Conservation (phyloP, 345 rosid species). For the Syzygium oleosum region DNA sequence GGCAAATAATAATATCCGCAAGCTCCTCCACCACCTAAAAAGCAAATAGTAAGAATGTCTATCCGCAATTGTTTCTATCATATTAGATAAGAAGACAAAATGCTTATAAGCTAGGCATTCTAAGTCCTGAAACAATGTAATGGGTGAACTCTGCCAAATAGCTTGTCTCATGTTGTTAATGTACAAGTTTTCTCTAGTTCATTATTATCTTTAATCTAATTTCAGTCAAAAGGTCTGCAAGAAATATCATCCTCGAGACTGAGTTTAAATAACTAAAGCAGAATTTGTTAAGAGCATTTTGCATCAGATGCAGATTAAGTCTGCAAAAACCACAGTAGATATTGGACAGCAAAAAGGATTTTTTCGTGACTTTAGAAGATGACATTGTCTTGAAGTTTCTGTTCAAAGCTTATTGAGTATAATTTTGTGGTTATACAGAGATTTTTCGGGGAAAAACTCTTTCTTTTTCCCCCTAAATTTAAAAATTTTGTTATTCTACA, state of each 20-base stretch:
- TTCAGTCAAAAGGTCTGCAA: background rate
- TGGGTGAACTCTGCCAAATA: background rate
- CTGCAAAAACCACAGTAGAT: background rate
- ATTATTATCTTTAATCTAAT: background rate
- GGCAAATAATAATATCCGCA: conserved; percentile 78
- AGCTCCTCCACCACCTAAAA: conserved; percentile 89
- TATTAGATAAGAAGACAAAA: background rate
- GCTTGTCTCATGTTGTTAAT: background rate
- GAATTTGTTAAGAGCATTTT: background rate
- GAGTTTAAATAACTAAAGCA: background rate
- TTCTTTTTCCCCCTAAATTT: background rate
- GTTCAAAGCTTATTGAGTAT: background rate
- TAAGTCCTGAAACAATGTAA: background rate
- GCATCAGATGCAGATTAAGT: background rate
- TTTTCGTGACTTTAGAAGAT: background rate
- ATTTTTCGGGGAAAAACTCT: background rate
- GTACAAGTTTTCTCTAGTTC: background rate
- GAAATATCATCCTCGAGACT: background rate
- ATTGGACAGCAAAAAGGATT: background rate
- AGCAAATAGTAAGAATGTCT: background rate
- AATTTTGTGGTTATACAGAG: background rate
- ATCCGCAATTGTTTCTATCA: background rate
- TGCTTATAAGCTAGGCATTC: background rate
- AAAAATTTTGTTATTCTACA: background rate
- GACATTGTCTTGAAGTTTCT: background rate